Evolutionary conservation across 164 flowering plant genomes (phyloP), one percentile per base, ranked within the genome.

Genomic region (Annona squamosa): DNA sequence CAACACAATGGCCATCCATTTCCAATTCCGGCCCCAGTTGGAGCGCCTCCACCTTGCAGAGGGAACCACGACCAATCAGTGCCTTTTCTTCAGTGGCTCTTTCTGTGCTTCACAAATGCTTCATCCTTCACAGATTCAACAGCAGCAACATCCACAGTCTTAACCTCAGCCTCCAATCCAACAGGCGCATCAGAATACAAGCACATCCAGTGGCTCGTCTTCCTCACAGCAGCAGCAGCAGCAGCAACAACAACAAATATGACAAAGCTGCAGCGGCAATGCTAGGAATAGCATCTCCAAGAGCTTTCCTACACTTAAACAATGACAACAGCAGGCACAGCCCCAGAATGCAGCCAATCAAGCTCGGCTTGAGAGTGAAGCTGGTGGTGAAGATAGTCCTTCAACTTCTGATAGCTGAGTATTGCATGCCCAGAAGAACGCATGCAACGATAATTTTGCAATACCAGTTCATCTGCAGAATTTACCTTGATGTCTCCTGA

Each of bases 31-130:
- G 79, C 93, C 0, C 92, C 87, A 72, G 89, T 89, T 17, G 97
- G 97, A 1, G 89, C 85, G 18, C 84, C 90, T 0, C 91, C 90
- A 2, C 77, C 89, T 69, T 93, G 85, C 71, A 79, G 97, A 82
- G 82, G 94, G 67, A 46, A 82, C 44, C 93, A 85, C 77, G 73
- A 86, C 63, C 98, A 88, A 78, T 78, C 91, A 1, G 69, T 93
- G 86, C 97, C 95, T 0, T 26, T 86, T 87, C 77, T 90, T 87
- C 79, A 90, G 85, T 81, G 95, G 94, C 13, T 74, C 95, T 4
- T 92, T 89, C 82, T 96, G 88, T 79, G 73, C 99, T 41, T 82
- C 99, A n/a, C 99, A 86, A 76, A 87, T 94, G 89, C 79, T 92
- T 4, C 99, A 90, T 78, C 96, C 89, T 17, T 77, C 95, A 5